phyloP scores from a whole-genome alignment of 2,329 filamentous ascomycete species.

The Talaromyces piceae region DNA sequence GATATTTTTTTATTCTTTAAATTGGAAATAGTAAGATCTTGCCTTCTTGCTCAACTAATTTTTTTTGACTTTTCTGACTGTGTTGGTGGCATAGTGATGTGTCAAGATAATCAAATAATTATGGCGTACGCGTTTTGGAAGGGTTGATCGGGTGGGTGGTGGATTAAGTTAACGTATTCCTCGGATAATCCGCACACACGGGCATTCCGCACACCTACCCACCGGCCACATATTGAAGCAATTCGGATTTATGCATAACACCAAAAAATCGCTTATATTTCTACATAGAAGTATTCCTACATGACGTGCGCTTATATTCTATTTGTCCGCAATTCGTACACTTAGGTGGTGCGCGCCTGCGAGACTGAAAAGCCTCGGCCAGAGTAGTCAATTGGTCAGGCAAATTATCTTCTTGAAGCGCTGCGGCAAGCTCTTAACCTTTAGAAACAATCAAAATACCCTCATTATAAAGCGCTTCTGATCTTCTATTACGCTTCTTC shows the following conservation, averaged over 20 bases:
- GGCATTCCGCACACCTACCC: neutral
- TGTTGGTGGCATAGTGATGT: too few relatives aligned
- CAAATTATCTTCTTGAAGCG: slow-evolving; percentile 3
- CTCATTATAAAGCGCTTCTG: slow-evolving; percentile 2
- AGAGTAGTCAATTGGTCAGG: neutral
- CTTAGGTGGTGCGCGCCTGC: slow-evolving; percentile 1
- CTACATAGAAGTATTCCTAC: neutral
- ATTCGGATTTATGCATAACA: neutral
- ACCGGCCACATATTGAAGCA: neutral
- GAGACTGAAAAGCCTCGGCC: neutral
- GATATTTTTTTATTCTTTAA: too few relatives aligned
- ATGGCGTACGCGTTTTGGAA: too few relatives aligned
- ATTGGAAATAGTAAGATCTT: too few relatives aligned
- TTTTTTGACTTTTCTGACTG: too few relatives aligned
- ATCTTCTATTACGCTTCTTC: too few relatives aligned
- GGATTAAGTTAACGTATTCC: too few relatives aligned
- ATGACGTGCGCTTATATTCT: neutral
- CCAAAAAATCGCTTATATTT: neutral
- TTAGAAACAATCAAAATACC: slow-evolving; percentile 6
- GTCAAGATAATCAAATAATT: too few relatives aligned
- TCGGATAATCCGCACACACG: too few relatives aligned
- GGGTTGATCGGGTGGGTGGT: too few relatives aligned
- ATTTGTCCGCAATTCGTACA: slow-evolving; percentile 1
- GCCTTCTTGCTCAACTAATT: too few relatives aligned
- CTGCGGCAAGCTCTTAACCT: slow-evolving; percentile 1